phyloP scores from a whole-genome alignment of 2,329 filamentous ascomycete species.

The Beauveria asiatica region DNA sequence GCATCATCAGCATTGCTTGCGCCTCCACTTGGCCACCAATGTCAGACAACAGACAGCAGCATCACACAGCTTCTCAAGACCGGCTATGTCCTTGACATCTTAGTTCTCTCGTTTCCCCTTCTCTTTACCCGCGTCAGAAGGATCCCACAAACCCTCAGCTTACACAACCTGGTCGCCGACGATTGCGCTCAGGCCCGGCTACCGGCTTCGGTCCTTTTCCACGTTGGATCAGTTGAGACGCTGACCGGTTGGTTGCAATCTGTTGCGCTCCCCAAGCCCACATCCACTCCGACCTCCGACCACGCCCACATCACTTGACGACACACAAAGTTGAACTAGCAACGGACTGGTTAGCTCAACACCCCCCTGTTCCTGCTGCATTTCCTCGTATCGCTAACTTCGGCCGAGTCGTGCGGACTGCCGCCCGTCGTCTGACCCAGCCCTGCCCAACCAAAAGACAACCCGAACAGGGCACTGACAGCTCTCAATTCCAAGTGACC shows the following conservation, averaged over 20 bases:
- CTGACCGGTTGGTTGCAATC: not conserved
- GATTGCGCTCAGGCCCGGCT: not conserved
- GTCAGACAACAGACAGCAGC: not conserved
- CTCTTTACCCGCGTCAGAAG: not conserved
- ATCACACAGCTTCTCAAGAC: not conserved
- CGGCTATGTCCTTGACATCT: not conserved
- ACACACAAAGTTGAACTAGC: conserved; percentile 2
- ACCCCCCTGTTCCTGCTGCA: not conserved
- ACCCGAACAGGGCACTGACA: not conserved
- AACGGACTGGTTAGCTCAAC: not conserved
- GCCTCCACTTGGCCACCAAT: not conserved
- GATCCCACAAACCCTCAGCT: not conserved
- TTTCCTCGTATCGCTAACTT: not conserved
- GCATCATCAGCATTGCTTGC: not conserved
- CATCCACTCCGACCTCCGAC: not conserved
- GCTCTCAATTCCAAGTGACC: not conserved
- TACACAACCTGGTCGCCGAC: not conserved
- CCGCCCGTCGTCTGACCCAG: conserved; percentile 1
- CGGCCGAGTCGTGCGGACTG: conserved; percentile 7
- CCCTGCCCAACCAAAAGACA: conserved; percentile 1
- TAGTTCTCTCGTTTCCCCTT: not conserved
- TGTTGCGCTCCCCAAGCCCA: not conserved
- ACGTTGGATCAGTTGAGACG: not conserved
- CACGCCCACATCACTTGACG: not conserved
- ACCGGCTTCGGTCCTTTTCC: not conserved